Percentiles rank a stretch among this genome's conserved stretches.
phyloP scores from a whole-genome alignment of 495 filamentous ascomycete genomes.

The Pyronema omphalodes region DNA sequence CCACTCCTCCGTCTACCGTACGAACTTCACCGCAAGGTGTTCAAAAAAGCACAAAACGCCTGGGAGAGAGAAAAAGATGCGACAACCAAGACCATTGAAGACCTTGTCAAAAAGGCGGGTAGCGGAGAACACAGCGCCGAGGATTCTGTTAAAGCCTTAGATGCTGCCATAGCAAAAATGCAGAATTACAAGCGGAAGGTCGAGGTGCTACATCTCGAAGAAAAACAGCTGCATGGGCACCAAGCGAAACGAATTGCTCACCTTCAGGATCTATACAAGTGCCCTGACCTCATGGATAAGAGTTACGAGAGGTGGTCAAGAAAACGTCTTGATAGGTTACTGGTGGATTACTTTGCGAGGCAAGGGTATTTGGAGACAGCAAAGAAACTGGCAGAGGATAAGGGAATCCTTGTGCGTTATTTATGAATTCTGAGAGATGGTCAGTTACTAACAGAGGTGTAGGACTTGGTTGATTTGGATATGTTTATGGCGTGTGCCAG shows the following conservation, averaged over 20 bases:
- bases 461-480: slow-evolving; percentile 68
- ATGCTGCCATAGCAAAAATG: slow-evolving; percentile 68
- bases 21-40: slow-evolving; percentile 80
- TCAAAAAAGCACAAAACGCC: slow-evolving; percentile 66
- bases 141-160: slow-evolving; percentile 56
- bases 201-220: slow-evolving; percentile 54
- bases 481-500: slow-evolving; percentile 69
- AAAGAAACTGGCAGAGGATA: slow-evolving; percentile 48
- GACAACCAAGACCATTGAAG: slow-evolving; percentile 49
- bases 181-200: slow-evolving; percentile 77
- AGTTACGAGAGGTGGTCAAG: slow-evolving; percentile 86
- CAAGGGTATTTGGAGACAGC: slow-evolving; percentile 70
- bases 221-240: slow-evolving; percentile 51
- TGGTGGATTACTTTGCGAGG: slow-evolving; percentile 79
- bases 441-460: slow-evolving; percentile 5
- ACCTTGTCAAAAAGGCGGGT: slow-evolving; percentile 47
- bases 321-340: slow-evolving; percentile 56
- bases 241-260: slow-evolving; percentile 60
- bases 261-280: slow-evolving; percentile 55
- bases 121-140: slow-evolving; percentile 40
- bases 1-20: slow-evolving; percentile 79
- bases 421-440: neutral
- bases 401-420: slow-evolving; percentile 37
- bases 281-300: slow-evolving; percentile 72
- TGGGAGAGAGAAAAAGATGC: slow-evolving; percentile 61